Evolutionary conservation across 257 asterid genomes (phyloP).

Genomic region (Solanum sejunctum): DNA sequence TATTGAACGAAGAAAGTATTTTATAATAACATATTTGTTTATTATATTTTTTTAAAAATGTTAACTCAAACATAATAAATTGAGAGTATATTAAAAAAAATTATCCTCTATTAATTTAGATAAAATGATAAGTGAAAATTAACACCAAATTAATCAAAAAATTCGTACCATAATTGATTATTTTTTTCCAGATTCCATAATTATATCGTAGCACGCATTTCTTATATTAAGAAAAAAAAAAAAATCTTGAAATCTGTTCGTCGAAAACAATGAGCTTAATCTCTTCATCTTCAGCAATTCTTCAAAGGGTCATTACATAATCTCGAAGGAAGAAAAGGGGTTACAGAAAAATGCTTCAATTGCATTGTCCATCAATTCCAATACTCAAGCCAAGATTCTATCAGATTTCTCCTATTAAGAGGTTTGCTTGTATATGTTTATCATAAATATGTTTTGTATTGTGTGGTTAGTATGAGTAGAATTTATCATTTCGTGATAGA

Average conservation of each 20-base stretch:
- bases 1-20: too few relatives aligned
- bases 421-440: slow-evolving; percentile 22
- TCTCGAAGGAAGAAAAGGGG: neutral
- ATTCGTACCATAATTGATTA: neutral
- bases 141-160: too few relatives aligned
- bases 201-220: neutral
- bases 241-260: neutral
- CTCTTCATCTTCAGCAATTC: neutral
- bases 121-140: too few relatives aligned
- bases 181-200: neutral
- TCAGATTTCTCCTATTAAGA: slow-evolving; percentile 21
- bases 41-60: too few relatives aligned
- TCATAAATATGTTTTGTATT: neutral
- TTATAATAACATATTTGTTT: too few relatives aligned
- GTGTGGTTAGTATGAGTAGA: neutral
- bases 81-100: too few relatives aligned
- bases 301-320: neutral
- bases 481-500: neutral
- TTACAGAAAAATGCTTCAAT: slow-evolving; percentile 51
- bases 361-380: slow-evolving; percentile 37
- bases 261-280: neutral
- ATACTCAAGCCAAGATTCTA: slow-evolving; percentile 18
- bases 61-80: too few relatives aligned
- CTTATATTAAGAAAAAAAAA: neutral
- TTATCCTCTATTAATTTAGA: too few relatives aligned